Percentiles rank a stretch among this genome's conserved stretches.
phyloP scores from a whole-genome alignment of 176 grass and related monocot genomes.

The Lolium perenne region DNA sequence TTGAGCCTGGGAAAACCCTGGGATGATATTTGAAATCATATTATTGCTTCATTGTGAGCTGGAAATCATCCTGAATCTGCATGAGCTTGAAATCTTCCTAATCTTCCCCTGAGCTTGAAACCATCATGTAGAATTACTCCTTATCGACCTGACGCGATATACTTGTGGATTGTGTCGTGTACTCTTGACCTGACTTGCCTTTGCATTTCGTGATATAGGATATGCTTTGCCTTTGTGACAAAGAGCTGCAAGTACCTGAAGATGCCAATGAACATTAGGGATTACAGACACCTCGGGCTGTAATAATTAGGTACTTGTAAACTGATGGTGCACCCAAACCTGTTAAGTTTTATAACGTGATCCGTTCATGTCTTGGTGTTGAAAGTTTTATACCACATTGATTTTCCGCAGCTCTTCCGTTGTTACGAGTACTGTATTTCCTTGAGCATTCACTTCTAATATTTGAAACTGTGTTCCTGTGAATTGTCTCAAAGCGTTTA shows the following conservation, averaged over 20 bases:
- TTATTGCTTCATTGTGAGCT: neutral
- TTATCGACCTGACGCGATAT: too few relatives aligned
- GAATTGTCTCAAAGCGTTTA: neutral
- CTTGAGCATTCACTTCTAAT: neutral
- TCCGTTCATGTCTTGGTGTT: neutral
- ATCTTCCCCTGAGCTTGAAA: too few relatives aligned
- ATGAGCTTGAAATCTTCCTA: neutral
- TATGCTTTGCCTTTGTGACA: slow-evolving; percentile 65
- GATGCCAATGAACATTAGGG: slow-evolving; percentile 44
- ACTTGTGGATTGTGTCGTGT: slow-evolving; percentile 6
- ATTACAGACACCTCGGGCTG: slow-evolving; percentile 35
- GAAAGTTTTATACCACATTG: neutral
- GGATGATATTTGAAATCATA: neutral
- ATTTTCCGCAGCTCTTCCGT: neutral
- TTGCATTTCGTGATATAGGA: slow-evolving; percentile 53
- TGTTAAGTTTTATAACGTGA: neutral
- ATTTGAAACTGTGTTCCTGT: neutral
- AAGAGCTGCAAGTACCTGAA: slow-evolving; percentile 36
- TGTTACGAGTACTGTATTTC: neutral
- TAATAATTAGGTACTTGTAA: slow-evolving; percentile 31
- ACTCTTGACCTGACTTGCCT: slow-evolving; percentile 36
- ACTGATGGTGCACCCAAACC: neutral
- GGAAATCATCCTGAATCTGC: neutral
- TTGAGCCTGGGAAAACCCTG: slow-evolving; percentile 5
- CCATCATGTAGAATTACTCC: neutral